Base-by-base conservation (phyloP, 176 grass and related monocot species). In the Poa annua region DNA sequence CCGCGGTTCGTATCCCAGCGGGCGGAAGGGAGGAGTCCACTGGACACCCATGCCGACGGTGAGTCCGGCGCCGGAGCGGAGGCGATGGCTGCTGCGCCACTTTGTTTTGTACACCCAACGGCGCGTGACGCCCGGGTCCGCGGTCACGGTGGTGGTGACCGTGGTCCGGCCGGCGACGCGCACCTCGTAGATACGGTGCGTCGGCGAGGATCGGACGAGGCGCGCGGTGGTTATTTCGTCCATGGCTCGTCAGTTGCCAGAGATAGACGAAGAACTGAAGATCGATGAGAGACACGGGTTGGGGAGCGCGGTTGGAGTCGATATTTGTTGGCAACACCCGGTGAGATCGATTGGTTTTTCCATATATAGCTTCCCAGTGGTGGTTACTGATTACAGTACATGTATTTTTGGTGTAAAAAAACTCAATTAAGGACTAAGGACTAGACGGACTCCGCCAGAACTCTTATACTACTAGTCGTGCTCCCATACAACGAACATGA, bases 131-230 rank as follows among this genome's bases (percentile, higher is more conserved):
- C 0, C 20, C 0, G 36, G 61, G 4, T 20, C 0, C 16, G 64
- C 36, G 1, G 86, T 88, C 35, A 88, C 86, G 16, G 56, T 77
- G 16, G 66, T 29, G 45, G 48, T 63, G 25, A 63, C 60, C 9
- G 78, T 5, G 5, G 22, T 32, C 9, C 15, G 15, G 22, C 73
- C 15, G 35, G 2, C 39, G n/a, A 88, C 74, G 54, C 14, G 39
- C 44, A 72, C 55, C 17, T 41, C 19, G 50, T 85, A 9, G 63
- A 14, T 20, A 35, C 25, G 1, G 3, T 15, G 16, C 22, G 16
- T 26, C 64, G 25, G 11, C 4, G 60, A 15, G 12, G 12, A 63
- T 12, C 60, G 25, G 60, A 63, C 5, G 25, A 63, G 60, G 60
- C 60, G 24, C 11, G 59, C 59, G 5, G 56, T 21, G 56, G 56